phyloP scores from a whole-genome alignment of 306 rosid genomes.

The Dicorynia guianensis region DNA sequence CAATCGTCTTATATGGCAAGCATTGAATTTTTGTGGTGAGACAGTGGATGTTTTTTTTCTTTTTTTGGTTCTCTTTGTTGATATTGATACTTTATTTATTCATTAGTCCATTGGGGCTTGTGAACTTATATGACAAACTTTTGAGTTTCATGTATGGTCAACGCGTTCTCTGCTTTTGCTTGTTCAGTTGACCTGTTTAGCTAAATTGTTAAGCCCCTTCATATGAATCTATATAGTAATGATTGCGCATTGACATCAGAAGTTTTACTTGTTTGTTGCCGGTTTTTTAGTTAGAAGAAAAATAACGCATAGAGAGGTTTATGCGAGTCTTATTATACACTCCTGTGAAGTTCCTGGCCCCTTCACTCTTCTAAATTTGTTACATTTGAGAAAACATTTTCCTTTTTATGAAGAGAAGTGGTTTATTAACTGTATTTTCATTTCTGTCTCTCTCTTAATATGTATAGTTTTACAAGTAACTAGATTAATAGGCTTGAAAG shows the following conservation, averaged over 20 bases:
- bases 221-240: not conserved
- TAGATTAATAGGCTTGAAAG: slow-evolving; percentile 5
- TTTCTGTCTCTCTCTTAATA: not conserved
- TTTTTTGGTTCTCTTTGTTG: not conserved
- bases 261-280: not conserved
- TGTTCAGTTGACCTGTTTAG: slow-evolving; percentile 1
- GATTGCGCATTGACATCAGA: slow-evolving; percentile 9
- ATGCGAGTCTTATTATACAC: not conserved
- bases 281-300: not conserved
- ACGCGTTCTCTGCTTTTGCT: not conserved
- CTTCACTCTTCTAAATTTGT: slow-evolving; percentile 6
- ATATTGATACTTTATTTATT: too few relatives aligned
- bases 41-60: not conserved
- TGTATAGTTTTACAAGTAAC: slow-evolving; percentile 25
- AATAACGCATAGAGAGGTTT: not conserved
- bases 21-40: not conserved
- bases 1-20: slow-evolving; percentile 12
- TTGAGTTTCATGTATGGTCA: not conserved
- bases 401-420: not conserved
- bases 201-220: slow-evolving; percentile 4
- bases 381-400: slow-evolving; percentile 16
- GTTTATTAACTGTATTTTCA: not conserved
- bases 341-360: not conserved
- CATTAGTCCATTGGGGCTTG: too few relatives aligned
- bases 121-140: too few relatives aligned